A percentile compares a stretch with the other conserved stretches of the same genome.
Evolutionary conservation across 2,329 filamentous ascomycete genomes (phyloP).

Genomic region (Aspergillus tanneri): DNA sequence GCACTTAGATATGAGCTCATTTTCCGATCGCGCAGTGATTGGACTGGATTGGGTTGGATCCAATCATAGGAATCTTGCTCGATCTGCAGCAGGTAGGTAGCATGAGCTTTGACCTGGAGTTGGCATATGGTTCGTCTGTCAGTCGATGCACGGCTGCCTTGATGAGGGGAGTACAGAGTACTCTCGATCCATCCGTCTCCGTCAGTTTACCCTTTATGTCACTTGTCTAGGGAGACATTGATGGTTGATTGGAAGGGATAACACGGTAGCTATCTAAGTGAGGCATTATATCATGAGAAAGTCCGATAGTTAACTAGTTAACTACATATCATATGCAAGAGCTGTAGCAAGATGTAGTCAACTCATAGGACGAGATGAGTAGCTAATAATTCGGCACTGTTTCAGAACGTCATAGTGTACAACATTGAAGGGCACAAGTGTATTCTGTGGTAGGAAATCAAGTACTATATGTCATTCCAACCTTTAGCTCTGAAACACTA

Average conservation of each 20-base stretch:
- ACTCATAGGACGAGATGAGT: neutral
- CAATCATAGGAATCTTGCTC: constrained; percentile 2
- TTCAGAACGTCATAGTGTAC: neutral
- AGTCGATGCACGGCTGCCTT: constrained; percentile 15
- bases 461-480: neutral
- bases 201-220: too few relatives aligned
- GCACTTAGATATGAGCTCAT: neutral
- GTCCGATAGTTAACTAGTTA: too few relatives aligned
- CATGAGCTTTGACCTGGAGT: constrained; percentile 17
- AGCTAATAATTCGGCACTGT: neutral
- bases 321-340: neutral
- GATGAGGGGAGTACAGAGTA: neutral
- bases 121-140: constrained; percentile 11
- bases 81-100: constrained; percentile 9
- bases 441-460: neutral
- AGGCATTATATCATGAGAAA: neutral
- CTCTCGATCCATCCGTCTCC: too few relatives aligned
- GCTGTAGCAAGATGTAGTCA: neutral
- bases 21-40: constrained; percentile 6
- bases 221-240: too few relatives aligned
- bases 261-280: too few relatives aligned
- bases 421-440: neutral
- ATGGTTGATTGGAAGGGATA: neutral
- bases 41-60: too few relatives aligned
- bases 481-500: neutral